A percentile compares a stretch with the other conserved stretches of the same genome.
Conservation (phyloP, 805 yeast genomes). For the Phaffomyces opuntiae region DNA sequence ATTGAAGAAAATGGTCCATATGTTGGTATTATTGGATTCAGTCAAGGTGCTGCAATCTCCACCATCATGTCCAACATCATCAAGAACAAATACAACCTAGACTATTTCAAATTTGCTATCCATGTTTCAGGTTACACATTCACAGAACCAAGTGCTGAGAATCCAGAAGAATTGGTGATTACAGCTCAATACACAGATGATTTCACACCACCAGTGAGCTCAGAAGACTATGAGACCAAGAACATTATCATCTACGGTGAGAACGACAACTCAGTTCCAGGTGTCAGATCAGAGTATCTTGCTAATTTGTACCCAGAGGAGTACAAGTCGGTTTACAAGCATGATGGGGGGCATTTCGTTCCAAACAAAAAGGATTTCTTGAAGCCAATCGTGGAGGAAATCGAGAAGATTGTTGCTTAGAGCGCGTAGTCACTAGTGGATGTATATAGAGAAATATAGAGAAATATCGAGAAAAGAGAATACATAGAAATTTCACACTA, state of each 20-base stretch:
- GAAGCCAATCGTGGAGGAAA: conserved; percentile 35
- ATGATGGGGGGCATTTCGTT: conserved; percentile 96
- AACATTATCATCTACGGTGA: conserved; percentile 82
- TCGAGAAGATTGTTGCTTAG: conserved; percentile 10
- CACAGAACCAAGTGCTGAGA: conserved; percentile 31
- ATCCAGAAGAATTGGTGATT: conserved; percentile 28
- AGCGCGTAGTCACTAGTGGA: not conserved
- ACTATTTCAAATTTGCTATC: conserved; percentile 59
- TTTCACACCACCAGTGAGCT: conserved; percentile 25
- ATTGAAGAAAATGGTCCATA: conserved; percentile 70
- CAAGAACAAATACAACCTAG: conserved; percentile 29
- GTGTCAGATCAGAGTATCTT: conserved; percentile 58
- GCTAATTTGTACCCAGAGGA: conserved; percentile 45
- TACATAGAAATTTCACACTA: not conserved
- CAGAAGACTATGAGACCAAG: conserved; percentile 26
- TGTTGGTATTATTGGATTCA: conserved; percentile 83
- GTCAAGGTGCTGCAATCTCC: conserved; percentile 90
- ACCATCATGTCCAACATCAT: conserved; percentile 61
- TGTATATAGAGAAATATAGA: not conserved
- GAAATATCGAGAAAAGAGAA: not conserved
- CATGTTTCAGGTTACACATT: conserved; percentile 63
- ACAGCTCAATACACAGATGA: conserved; percentile 28
- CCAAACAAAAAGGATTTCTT: conserved; percentile 71
- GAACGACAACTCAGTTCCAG: conserved; percentile 78
- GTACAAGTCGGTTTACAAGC: conserved; percentile 48